Evolutionary conservation across 1,139 yeast species (phyloP), one percentile per base, ranked within the genome.

Genomic region (Saccharomyces hybrid): DNA sequence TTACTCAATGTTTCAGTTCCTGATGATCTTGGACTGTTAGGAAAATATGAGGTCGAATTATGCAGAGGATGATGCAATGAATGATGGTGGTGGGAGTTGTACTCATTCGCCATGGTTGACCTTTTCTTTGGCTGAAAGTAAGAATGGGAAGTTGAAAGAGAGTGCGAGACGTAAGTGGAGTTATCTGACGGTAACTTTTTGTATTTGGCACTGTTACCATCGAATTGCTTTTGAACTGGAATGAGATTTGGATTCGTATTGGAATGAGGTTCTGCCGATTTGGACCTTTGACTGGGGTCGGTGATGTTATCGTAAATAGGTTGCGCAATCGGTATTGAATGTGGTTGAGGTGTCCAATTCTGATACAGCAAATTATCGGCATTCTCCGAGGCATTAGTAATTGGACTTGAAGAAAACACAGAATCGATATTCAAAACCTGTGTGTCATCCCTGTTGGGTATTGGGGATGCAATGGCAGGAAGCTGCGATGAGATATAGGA

Each of bases 201-300:
- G n/a, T 38, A 38, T 38, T 19, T 49, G 14, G n/a, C 49, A 21
- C 21, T 56, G 52, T n/a, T 55, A 24, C n/a, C 48, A 34, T 16
- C 55, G 44, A 47, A 52, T 16, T 49, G 48, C 19, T 60, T 57
- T 52, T 57, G 64, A 12, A 60, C 55, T 32, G 56, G 59, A 51
- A 61, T 60, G 2, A 72, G 32, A 14, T 49, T 49, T 29, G 44
- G 34, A 21, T 32, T 52, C n/a, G 53, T 54, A 24, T 55, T 54
- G 16, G 59, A 53, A 44, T 57, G 64, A n/a, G 71, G 75, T 48
- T 75, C 78, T 1, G 78, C 78, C 48, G 78, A 71, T 56, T 73
- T 70, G 42, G 79, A 78, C 59, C 79, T 68, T 52, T 64, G 62
- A 27, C 61, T 57, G 16, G 58, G 52, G 47, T 62, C 66, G 26